These are phyloP conservation scores for Lentinula sp. DNA, from an alignment of 768 basidiomycete genomes.

Conservation along the genomic window DNA sequence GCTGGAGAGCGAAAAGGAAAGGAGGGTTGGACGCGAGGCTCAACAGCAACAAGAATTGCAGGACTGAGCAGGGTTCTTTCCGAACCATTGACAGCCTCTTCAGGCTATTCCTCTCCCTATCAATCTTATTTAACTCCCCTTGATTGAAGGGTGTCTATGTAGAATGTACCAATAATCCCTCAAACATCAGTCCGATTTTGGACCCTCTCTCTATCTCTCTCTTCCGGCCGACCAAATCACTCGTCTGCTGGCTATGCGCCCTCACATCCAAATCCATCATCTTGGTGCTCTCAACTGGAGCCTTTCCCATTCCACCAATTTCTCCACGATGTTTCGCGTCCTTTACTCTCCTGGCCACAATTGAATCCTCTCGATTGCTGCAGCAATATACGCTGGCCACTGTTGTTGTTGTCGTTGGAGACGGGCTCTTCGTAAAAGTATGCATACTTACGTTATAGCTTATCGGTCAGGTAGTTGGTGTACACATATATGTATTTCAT, in stretches of 20 bases:
- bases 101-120: conserved; percentile 7
- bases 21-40: conserved; percentile 80
- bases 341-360: conserved; percentile 2
- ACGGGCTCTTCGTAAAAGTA: conserved; percentile 6
- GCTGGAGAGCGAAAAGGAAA: conserved; percentile 93
- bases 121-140: conserved; percentile 2
- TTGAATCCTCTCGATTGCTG: not conserved
- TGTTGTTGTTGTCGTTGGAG: conserved; percentile 7
- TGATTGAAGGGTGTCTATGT: conserved; percentile 5
- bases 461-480: conserved; percentile 3
- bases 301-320: not conserved
- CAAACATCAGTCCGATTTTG: not conserved
- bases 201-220: not conserved
- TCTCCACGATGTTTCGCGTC: conserved; percentile 1
- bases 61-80: conserved; percentile 25
- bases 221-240: not conserved
- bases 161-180: conserved; percentile 7
- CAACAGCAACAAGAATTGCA: conserved; percentile 67
- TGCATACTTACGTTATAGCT: conserved; percentile 8
- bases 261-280: conserved; percentile 5
- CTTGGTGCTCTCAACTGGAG: conserved; percentile 6
- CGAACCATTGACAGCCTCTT: not conserved
- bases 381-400: not conserved
- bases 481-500: not conserved
- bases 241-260: conserved; percentile 1